Conservation (phyloP, 1,139 yeast species). For the Groenewaldozyma auringiensis region DNA sequence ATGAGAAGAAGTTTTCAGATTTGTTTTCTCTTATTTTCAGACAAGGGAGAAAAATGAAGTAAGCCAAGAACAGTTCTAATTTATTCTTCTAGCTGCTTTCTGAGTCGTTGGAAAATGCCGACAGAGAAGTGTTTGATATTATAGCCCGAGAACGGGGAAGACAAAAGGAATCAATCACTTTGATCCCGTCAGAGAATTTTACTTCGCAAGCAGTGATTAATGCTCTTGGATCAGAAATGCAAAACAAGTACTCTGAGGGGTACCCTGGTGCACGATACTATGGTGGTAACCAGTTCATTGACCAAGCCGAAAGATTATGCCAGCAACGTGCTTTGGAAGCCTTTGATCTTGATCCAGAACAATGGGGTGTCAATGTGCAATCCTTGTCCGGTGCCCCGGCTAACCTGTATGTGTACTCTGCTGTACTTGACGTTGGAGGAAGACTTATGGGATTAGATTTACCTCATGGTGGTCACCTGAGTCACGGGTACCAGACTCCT, state of each 20-base stretch:
- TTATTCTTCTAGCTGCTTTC: slow-evolving; percentile 21
- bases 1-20: too few relatives aligned
- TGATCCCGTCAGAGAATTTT: slow-evolving; percentile 95
- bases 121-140: slow-evolving; percentile 42
- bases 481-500: slow-evolving; percentile 92
- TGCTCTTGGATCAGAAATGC: slow-evolving; percentile 96
- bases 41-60: too few relatives aligned
- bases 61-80: too few relatives aligned
- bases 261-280: slow-evolving; percentile 97
- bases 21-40: too few relatives aligned
- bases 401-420: slow-evolving; percentile 85
- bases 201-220: slow-evolving; percentile 95
- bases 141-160: slow-evolving; percentile 83
- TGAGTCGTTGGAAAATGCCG: slow-evolving; percentile 27
- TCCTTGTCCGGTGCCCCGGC: slow-evolving; percentile 95
- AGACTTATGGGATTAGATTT: slow-evolving; percentile 93
- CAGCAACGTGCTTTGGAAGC: slow-evolving; percentile 89
- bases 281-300: slow-evolving; percentile 94
- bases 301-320: slow-evolving; percentile 81
- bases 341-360: slow-evolving; percentile 60
- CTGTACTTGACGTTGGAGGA: slow-evolving; percentile 85
- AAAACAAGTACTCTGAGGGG: slow-evolving; percentile 97
- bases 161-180: slow-evolving; percentile 88
- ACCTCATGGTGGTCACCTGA: slow-evolving; percentile 96
- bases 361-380: slow-evolving; percentile 97